Conservation (phyloP, 305 asterid genomes). For the Plantago coronopus region DNA sequence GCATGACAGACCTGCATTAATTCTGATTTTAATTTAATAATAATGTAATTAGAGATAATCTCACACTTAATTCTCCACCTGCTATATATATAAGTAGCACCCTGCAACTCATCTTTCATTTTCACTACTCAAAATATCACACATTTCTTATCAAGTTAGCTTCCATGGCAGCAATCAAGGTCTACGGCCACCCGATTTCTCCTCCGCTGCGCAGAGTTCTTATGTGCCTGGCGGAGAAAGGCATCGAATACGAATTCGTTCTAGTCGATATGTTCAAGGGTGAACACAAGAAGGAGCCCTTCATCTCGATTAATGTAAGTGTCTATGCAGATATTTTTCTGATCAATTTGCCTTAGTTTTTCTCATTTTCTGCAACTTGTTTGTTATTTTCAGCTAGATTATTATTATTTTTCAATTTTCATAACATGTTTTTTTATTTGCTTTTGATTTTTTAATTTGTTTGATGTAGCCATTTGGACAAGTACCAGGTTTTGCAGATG, state of each 20-base stretch:
- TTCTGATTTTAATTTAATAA: too few species aligned
- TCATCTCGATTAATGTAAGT: neutral
- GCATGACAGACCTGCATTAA: too few species aligned
- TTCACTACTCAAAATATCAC: too few species aligned
- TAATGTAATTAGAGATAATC: too few species aligned
- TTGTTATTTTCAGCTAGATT: too few species aligned
- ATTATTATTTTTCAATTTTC: too few species aligned
- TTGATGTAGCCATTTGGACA: slow-evolving; percentile 48
- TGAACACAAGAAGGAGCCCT: slow-evolving; percentile 5
- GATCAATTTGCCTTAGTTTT: too few species aligned
- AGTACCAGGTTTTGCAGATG: slow-evolving; percentile 43
- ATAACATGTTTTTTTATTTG: neutral
- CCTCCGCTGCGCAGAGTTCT: neutral
- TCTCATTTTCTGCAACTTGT: too few species aligned
- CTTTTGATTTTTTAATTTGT: neutral
- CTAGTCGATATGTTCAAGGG: neutral
- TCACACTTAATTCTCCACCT: too few species aligned
- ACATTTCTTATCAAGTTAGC: neutral
- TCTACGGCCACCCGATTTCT: slow-evolving; percentile 1
- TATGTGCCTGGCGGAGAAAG: neutral
- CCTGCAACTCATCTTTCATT: too few species aligned
- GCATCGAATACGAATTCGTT: slow-evolving; percentile 1
- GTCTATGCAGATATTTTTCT: neutral
- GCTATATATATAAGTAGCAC: too few species aligned
- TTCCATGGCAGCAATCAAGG: slow-evolving; percentile 6